Base-by-base conservation (phyloP, 1,139 yeast species). In the Nakaseomyces uthaithaninus region DNA sequence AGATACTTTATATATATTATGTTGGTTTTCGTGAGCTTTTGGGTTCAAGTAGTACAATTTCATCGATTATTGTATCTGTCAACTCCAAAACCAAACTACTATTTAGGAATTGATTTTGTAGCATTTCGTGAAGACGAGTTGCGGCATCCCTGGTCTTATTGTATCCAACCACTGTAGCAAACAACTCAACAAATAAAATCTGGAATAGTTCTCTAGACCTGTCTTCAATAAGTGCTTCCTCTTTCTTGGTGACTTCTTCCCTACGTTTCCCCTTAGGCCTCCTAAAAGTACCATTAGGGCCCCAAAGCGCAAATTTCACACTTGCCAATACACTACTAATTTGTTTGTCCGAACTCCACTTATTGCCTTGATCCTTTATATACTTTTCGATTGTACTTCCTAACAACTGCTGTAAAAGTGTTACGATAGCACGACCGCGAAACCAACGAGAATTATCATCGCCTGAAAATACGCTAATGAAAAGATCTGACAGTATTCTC, bases 351-450 rank as follows among this genome's bases (percentile, higher is more conserved):
- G 72, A 66, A 33, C 70, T 71, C 43, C 58, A 58, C 45, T 55
- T 66, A 52, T 52, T 69, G 59, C 69, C 69, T 49, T 63, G 62
- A n/a, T 69, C 72, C 31, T 77, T 64, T 7, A 80, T 71, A 46
- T 80, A 80, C 54, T 76, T 78, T 55, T 89, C 96, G 42, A 87
- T 80, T 0, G 96, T 82, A 2, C 94, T 85, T 0, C 96, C 96
- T 40, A 89, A 71, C 1, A 89, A 60, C 59, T 86, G 95, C 58
- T 87, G 96, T 33, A 87, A 66, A 3, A 89, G 76, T 3, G 86
- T 78, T 30, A 87, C 71, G 3, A 86, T 68, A 0, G 96, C 95
- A 38, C 89, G 68, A 0, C 95, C 96, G 41, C 94, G 66, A 1
- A 87, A 63, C 95, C 95, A 86, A 38, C 75, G 72, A 20, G 54